A percentile compares a stretch with the other conserved stretches of the same genome.
These are phyloP conservation scores for Datura wrightii DNA, from an alignment of 257 asterid species.

Conservation along the genomic window DNA sequence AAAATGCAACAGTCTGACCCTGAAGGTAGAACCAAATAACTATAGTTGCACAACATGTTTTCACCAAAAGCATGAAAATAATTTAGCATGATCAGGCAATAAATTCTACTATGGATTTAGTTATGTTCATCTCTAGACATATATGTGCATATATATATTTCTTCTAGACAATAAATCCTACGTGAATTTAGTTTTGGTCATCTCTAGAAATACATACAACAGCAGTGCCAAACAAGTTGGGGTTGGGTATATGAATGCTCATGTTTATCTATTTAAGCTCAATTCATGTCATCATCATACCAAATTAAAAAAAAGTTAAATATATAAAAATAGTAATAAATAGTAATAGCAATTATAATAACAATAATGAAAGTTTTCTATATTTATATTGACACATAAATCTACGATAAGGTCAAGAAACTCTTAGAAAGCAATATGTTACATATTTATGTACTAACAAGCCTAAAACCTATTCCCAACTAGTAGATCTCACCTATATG, in stretches of 20 bases:
- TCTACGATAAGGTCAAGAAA: no score
- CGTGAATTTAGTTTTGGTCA: background rate
- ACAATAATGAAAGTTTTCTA: no score
- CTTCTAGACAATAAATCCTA: background rate
- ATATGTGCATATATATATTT: background rate
- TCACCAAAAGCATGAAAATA: background rate
- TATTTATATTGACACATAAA: no score
- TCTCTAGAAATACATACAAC: background rate
- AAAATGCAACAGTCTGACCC: background rate
- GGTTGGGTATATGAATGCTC: background rate
- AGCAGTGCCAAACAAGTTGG: background rate
- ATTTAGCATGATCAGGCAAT: background rate
- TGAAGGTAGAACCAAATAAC: background rate
- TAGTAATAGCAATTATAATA: no score
- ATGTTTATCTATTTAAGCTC: background rate
- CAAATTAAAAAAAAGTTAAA: background rate
- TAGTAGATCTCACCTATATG: background rate
- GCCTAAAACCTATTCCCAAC: background rate
- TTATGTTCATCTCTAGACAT: background rate
- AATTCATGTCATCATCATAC: background rate
- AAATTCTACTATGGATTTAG: background rate
- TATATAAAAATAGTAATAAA: no score
- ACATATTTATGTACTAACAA: no score
- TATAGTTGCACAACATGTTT: background rate
- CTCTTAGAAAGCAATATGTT: no score